A percentile compares a stretch with the other conserved stretches of the same genome.
These are phyloP conservation scores for Luvunga scandens DNA, from an alignment of 345 rosid genomes.

Conservation along the genomic window DNA sequence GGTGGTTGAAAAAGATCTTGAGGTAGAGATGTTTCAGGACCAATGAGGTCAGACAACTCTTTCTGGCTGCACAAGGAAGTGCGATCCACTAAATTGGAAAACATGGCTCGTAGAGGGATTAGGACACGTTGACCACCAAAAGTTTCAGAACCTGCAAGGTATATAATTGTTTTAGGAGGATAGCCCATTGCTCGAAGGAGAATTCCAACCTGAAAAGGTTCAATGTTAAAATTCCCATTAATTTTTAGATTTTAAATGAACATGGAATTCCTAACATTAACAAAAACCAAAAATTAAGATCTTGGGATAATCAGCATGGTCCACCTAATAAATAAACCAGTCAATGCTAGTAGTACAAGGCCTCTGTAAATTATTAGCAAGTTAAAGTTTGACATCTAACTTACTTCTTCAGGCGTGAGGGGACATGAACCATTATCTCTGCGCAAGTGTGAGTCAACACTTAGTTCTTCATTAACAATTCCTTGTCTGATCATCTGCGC, in stretches of 20 bases:
- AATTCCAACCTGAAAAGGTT: conserved; percentile 78
- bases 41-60: conserved; percentile 72
- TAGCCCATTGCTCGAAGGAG: conserved; percentile 91
- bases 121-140: conserved; percentile 94
- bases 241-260: not conserved
- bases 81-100: conserved; percentile 68
- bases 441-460: conserved; percentile 59
- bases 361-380: conserved; percentile 1
- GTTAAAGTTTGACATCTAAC: conserved; percentile 5
- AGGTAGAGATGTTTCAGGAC: conserved; percentile 79
- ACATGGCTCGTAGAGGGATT: conserved; percentile 93
- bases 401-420: conserved; percentile 97
- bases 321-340: not conserved
- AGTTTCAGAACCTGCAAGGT: conserved; percentile 89
- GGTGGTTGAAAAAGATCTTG: conserved; percentile 39
- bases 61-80: conserved; percentile 73
- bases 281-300: not conserved
- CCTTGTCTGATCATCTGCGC: conserved; percentile 84
- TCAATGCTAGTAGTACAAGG: not conserved
- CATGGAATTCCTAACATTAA: not conserved
- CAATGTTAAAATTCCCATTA: not conserved
- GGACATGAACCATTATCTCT: conserved; percentile 92
- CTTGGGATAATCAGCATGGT: not conserved
- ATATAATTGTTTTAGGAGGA: conserved; percentile 76
- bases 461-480: conserved; percentile 55